Evolutionary conservation across 306 rosid genomes (phyloP).

Genomic region (Phaseolus lunatus): DNA sequence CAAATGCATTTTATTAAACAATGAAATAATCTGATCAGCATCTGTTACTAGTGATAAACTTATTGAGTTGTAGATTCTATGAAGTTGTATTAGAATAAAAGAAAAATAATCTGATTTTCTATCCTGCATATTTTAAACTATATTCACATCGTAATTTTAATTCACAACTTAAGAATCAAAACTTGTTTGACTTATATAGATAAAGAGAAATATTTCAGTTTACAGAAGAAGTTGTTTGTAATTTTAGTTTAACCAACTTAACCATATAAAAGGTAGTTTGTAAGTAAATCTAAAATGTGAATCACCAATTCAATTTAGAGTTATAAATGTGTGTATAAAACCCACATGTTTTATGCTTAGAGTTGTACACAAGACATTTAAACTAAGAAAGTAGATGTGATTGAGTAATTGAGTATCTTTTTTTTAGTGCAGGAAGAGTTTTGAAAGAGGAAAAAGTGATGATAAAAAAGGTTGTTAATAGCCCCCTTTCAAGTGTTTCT

Average conservation of each 20-base stretch:
- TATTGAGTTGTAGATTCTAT: too few species aligned
- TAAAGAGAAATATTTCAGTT: slow-evolving; percentile 7
- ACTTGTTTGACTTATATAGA: too few species aligned
- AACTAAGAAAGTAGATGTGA: neutral
- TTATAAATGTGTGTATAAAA: neutral
- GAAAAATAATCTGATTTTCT: too few species aligned
- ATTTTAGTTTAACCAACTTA: neutral
- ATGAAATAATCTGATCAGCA: too few species aligned
- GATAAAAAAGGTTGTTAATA: slow-evolving; percentile 48
- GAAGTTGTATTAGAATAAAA: too few species aligned
- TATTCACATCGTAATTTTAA: too few species aligned
- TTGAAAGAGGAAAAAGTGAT: slow-evolving; percentile 24
- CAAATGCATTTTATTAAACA: too few species aligned
- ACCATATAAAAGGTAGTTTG: too few species aligned
- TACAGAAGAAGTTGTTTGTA: slow-evolving; percentile 12
- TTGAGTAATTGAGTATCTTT: slow-evolving; percentile 39
- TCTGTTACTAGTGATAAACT: too few species aligned
- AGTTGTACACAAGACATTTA: neutral
- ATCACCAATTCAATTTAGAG: neutral
- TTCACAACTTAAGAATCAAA: neutral
- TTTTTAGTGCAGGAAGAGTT: slow-evolving; percentile 26
- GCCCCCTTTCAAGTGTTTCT: slow-evolving; percentile 55
- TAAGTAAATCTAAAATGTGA: too few species aligned
- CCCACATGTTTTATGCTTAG: neutral
- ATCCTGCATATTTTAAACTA: too few species aligned